Base-by-base conservation (phyloP, 2,329 filamentous ascomycete genomes). In the Leptosphaerulina australis region DNA sequence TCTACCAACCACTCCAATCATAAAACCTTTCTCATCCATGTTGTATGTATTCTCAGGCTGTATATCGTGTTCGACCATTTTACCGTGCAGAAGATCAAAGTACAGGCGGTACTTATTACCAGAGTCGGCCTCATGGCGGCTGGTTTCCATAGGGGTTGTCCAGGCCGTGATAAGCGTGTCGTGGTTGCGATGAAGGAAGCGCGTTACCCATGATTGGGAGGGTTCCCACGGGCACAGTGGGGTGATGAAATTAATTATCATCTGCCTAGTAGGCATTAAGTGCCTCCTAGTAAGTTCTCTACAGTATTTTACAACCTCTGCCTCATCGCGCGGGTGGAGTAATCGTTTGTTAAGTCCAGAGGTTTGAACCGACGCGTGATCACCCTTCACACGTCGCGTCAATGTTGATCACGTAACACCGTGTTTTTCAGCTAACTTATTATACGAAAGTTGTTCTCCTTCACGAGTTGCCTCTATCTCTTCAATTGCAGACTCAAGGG, bases 241-340 rank as follows among this genome's bases (percentile, higher is more conserved):
- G 10, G 29, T 31, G 11, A 15, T 15, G 3, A 31, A 15, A 31
- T 6, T 15, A 14, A 77, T 83, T 45, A 83, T n/a, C n/a, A n/a
- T n/a, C n/a, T n/a, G n/a, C n/a, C n/a, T n/a, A n/a, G n/a, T n/a
- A n/a, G n/a, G n/a, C n/a, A n/a, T n/a, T n/a, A n/a, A n/a, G n/a
- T n/a, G n/a, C n/a, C n/a, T n/a, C n/a, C n/a, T n/a, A n/a, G n/a
- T n/a, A n/a, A n/a, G n/a, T n/a, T n/a, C n/a, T n/a, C n/a, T n/a
- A n/a, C n/a, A n/a, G n/a, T n/a, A n/a, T n/a, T n/a, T n/a, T n/a
- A n/a, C n/a, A n/a, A n/a, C n/a, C n/a, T n/a, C n/a, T n/a, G n/a
- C n/a, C n/a, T n/a, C n/a, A n/a, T n/a, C n/a, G n/a, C n/a, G n/a
- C n/a, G n/a, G n/a, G n/a, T n/a, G n/a, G n/a, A n/a, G n/a, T n/a